Conservation (phyloP, 352 stramenopile genomes). For the Aphanomyces cochlioides region DNA sequence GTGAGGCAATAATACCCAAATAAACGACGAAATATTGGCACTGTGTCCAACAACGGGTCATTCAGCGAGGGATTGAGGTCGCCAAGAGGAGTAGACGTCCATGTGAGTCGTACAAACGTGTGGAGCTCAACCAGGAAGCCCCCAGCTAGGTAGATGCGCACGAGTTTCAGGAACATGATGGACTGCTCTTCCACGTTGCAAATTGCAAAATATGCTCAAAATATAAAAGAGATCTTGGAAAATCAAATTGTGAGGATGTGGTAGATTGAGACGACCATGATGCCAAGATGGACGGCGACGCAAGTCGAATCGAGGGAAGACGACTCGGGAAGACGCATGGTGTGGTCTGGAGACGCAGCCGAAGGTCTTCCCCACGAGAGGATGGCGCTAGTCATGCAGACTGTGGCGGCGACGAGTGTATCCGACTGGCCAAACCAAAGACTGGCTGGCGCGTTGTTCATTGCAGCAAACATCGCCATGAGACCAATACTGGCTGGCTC, state of each 20-base stretch:
- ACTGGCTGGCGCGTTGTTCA: not conserved
- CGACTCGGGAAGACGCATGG: slow-evolving; percentile 10
- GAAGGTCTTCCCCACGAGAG: not conserved
- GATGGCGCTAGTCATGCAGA: not conserved
- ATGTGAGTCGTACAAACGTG: slow-evolving; percentile 17
- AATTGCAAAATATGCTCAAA: too few relatives aligned
- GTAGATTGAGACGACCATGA: not conserved
- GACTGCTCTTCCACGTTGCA: not conserved
- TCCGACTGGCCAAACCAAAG: slow-evolving; percentile 17
- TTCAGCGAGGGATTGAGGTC: not conserved
- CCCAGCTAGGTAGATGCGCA: slow-evolving; percentile 11
- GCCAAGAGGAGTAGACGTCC: not conserved
- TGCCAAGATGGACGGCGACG: not conserved
- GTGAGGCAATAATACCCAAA: slow-evolving; percentile 19
- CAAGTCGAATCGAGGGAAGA: not conserved
- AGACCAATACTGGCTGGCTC: slow-evolving; percentile 5
- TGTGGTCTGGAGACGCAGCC: not conserved
- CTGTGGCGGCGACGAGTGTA: slow-evolving; percentile 6
- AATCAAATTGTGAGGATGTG: not conserved
- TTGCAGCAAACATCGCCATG: not conserved
- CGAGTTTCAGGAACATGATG: not conserved
- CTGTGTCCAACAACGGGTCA: slow-evolving; percentile 5
- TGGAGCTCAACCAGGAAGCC: slow-evolving; percentile 7
- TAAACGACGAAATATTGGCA: slow-evolving; percentile 14
- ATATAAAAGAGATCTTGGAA: too few relatives aligned